Evolutionary conservation across 805 yeast genomes (phyloP).

Genomic region (Saccharomycopsis guyanensis): DNA sequence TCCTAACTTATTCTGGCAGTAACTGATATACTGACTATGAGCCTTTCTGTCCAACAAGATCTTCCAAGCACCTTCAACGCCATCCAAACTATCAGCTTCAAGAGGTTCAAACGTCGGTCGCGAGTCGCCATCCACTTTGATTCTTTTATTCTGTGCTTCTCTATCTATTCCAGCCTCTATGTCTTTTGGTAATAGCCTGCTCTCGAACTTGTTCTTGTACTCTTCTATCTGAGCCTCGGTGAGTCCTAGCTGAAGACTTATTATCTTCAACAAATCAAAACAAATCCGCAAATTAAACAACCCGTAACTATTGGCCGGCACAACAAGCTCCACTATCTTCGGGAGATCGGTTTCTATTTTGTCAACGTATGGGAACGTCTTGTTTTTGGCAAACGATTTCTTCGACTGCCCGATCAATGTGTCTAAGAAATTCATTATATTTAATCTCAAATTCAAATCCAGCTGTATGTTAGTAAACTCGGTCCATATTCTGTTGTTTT

Average conservation of each 20-base stretch:
- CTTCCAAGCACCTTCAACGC: constrained; percentile 39
- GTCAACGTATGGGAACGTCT: constrained; percentile 23
- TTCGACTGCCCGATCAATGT: constrained; percentile 40
- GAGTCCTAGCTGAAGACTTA: constrained; percentile 8
- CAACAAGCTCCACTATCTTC: constrained; percentile 28
- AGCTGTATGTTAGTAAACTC: constrained; percentile 23
- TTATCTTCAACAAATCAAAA: constrained; percentile 4
- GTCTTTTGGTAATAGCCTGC: constrained; percentile 7
- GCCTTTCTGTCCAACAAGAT: constrained; percentile 38
- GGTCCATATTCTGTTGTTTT: too few species aligned
- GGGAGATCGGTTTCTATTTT: constrained; percentile 30
- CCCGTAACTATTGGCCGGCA: constrained; percentile 27
- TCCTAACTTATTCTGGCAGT: not conserved
- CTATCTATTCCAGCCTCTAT: not conserved
- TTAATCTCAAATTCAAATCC: constrained; percentile 56
- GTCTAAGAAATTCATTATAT: constrained; percentile 63
- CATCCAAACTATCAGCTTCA: constrained; percentile 1
- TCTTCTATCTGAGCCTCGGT: not conserved
- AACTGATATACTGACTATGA: constrained; percentile 37
- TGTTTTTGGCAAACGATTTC: constrained; percentile 7
- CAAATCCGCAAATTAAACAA: constrained; percentile 13
- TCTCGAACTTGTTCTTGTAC: constrained; percentile 1
- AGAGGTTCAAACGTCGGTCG: not conserved
- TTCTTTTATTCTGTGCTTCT: not conserved
- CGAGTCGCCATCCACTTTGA: not conserved